A percentile compares a stretch with the other conserved stretches of the same genome.
Conservation (phyloP, 2,329 filamentous ascomycete genomes). For the Aureobasidium sp. region DNA sequence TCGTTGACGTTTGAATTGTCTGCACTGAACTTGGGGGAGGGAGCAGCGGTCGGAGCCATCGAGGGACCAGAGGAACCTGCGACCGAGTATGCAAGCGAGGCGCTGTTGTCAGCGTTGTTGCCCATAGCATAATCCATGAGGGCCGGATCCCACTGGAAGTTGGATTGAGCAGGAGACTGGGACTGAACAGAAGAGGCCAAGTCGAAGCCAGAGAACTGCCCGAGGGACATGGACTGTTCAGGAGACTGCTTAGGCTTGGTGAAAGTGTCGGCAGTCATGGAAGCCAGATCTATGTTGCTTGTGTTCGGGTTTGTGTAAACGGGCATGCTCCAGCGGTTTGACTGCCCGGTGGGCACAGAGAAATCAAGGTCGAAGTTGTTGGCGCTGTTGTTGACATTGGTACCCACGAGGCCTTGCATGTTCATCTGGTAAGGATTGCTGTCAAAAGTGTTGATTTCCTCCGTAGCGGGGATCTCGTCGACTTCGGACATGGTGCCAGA, state of each 20-base stretch:
- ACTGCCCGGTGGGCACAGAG: neutral
- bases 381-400: conserved; percentile 25
- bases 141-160: conserved; percentile 14
- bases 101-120: conserved; percentile 4
- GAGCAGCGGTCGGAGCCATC: conserved; percentile 14
- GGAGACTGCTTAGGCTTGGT: conserved; percentile 13
- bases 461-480: conserved; percentile 30
- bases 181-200: conserved; percentile 3
- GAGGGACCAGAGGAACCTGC: conserved; percentile 1
- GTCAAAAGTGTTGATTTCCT: conserved; percentile 28
- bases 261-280: neutral
- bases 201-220: conserved; percentile 14
- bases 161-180: conserved; percentile 1
- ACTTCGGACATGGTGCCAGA: conserved; percentile 34
- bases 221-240: conserved; percentile 16
- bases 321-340: conserved; percentile 19
- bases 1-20: conserved; percentile 21
- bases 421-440: conserved; percentile 29
- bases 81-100: neutral
- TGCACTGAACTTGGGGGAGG: conserved; percentile 20
- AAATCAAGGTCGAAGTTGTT: conserved; percentile 16
- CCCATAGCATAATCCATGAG: conserved; percentile 13
- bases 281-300: neutral
- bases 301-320: conserved; percentile 16
- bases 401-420: conserved; percentile 27